Conservation (phyloP, 2,329 filamentous ascomycete species). For the Helicocarpus griseus region DNA sequence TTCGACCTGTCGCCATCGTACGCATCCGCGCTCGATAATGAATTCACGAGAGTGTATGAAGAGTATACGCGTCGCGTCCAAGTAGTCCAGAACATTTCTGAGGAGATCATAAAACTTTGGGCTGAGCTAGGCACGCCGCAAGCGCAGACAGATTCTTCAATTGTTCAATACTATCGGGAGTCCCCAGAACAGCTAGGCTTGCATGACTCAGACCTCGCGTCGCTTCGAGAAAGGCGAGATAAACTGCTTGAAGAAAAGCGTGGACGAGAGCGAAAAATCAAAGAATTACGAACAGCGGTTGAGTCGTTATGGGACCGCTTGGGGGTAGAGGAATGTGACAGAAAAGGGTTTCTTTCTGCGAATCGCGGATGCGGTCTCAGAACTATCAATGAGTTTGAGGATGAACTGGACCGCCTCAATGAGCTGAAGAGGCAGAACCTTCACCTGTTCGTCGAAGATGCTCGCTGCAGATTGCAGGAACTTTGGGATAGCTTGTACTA, state of each 20-base stretch:
- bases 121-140: constrained; percentile 90
- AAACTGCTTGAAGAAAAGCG: constrained; percentile 84
- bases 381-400: constrained; percentile 92
- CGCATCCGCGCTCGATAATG: constrained; percentile 72
- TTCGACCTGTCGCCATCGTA: constrained; percentile 93
- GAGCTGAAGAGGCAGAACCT: constrained; percentile 93
- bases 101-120: constrained; percentile 90
- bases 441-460: constrained; percentile 91
- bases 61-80: constrained; percentile 81
- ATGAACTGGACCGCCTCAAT: constrained; percentile 75
- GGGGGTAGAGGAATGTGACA: constrained; percentile 69
- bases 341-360: constrained; percentile 71
- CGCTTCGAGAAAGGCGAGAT: constrained; percentile 65
- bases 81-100: constrained; percentile 62
- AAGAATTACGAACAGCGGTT: constrained; percentile 66
- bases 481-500: constrained; percentile 92
- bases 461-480: constrained; percentile 79
- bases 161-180: constrained; percentile 83
- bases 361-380: constrained; percentile 87
- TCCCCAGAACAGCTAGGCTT: constrained; percentile 88
- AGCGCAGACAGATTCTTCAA: constrained; percentile 76
- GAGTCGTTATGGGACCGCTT: constrained; percentile 84
- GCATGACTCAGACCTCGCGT: constrained; percentile 72
- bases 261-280: constrained; percentile 65
- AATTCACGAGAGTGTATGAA: constrained; percentile 92